Percentiles rank a stretch among this genome's conserved stretches.
These are phyloP conservation scores for Pouteria glomerata DNA, from an alignment of 148 eudicot genomes.

Conservation along the genomic window DNA sequence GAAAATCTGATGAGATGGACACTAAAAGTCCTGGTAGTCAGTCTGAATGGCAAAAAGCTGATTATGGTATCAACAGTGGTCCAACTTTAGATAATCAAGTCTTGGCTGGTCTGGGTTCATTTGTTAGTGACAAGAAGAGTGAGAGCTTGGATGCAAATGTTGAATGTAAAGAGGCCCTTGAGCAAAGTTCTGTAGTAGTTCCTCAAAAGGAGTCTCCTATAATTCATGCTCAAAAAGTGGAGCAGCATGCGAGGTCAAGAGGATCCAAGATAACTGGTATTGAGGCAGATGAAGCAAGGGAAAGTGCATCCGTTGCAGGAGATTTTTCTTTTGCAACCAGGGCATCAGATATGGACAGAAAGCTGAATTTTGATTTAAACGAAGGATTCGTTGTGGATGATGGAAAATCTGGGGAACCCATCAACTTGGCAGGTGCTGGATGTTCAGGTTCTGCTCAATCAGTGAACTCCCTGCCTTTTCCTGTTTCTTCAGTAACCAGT, in stretches of 20 bases:
- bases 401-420: conserved; percentile 47
- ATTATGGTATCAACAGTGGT: conserved; percentile 8
- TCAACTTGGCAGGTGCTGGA: conserved; percentile 16
- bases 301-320: conserved; percentile 17
- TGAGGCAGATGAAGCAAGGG: conserved; percentile 22
- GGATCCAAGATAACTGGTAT: conserved; percentile 22
- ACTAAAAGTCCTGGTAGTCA: conserved; percentile 9
- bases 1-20: conserved; percentile 16
- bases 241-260: conserved; percentile 16
- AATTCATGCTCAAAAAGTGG: conserved; percentile 11
- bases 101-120: conserved; percentile 2
- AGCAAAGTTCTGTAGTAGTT: background rate
- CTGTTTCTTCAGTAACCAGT: conserved; percentile 26
- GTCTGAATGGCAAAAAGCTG: conserved; percentile 11
- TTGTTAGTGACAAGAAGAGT: conserved; percentile 16
- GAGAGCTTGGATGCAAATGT: conserved; percentile 15
- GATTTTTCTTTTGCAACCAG: conserved; percentile 18
- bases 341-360: conserved; percentile 31
- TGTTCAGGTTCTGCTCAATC: conserved; percentile 23
- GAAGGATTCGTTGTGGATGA: conserved; percentile 63
- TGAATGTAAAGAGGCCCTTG: conserved; percentile 19
- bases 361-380: conserved; percentile 62
- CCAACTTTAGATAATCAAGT: conserved; percentile 17
- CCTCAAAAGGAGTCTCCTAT: conserved; percentile 9
- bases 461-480: conserved; percentile 25